Base-by-base conservation (phyloP, 1,284 basidiomycete species). In the Coniferiporia weirii region DNA sequence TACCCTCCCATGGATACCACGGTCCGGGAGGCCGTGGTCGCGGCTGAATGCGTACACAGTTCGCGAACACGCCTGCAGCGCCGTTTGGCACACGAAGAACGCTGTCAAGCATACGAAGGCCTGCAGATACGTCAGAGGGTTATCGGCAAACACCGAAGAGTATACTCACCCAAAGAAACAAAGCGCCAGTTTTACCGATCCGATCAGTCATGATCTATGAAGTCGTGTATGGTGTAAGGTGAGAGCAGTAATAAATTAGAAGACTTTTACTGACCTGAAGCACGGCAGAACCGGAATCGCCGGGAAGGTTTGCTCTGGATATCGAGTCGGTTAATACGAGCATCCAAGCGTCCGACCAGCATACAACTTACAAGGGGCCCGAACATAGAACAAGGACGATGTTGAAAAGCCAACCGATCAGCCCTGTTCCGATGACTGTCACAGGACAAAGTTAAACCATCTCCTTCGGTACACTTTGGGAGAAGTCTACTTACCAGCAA, bases 11-110 rank as follows among this genome's bases (percentile, higher is more conserved):
- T 97, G 93, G 74, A 83, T 84, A 6, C 89, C 90, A 20, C 80
- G 70, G 70, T 97, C 94, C 4, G 93, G 93, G 45, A 95, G 79
- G 80, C 84, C 87, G 57, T 82, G 81, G 68, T 95, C 93, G 59
- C 93, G 89, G 68, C 88, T 91, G 75, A 98, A 93, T 3, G 95
- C 95, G 67, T 93, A 96, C 47, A 95, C 77, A 0, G 92, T 90
- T 52, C 94, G 83, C 4, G 93, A 93, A 59, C 85, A 87, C 9
- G 94, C 94, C 72, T 97, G 95, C 3, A 93, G 78, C 22, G 89
- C 79, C 2, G 85, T 83, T 70, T 93, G 91, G 44, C 86, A 83
- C 51, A 93, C 90, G 71, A 91, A 93, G 75, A 91, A 92, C 0
- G 84, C 91, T 19, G 88, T 91, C 61, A 89, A 68, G 71, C 89